These are phyloP conservation scores for Hypoxylon rickii DNA, from an alignment of 495 filamentous ascomycete species.

Conservation along the genomic window DNA sequence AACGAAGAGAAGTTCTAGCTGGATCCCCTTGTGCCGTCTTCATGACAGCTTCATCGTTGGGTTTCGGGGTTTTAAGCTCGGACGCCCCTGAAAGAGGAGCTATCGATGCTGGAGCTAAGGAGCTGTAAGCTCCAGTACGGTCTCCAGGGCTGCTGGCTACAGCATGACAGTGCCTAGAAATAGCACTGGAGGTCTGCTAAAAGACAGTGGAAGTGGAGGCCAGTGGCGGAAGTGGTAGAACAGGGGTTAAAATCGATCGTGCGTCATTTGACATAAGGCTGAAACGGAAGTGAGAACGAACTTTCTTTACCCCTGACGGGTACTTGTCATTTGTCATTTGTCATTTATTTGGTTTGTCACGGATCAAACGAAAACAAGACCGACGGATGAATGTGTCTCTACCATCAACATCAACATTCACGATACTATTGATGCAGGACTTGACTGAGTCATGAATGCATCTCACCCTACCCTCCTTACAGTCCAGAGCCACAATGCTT, in stretches of 20 bases:
- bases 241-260: neutral
- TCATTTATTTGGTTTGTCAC: too few relatives aligned
- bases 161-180: too few relatives aligned
- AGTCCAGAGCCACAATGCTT: neutral
- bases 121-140: neutral
- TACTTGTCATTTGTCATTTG: neutral
- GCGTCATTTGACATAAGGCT: conserved; percentile 25
- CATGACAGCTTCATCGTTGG: conserved; percentile 23
- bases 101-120: too few relatives aligned
- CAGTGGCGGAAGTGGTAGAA: neutral
- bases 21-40: conserved; percentile 17
- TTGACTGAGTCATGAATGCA: too few relatives aligned
- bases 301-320: neutral
- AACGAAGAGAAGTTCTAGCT: too few relatives aligned
- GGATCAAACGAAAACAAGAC: too few relatives aligned
- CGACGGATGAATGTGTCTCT: too few relatives aligned
- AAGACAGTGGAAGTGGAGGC: too few relatives aligned
- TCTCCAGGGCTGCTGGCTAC: too few relatives aligned
- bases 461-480: neutral
- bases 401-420: too few relatives aligned
- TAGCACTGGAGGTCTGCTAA: too few relatives aligned
- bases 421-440: too few relatives aligned
- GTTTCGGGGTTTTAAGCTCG: conserved; percentile 27
- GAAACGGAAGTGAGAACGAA: conserved; percentile 20
- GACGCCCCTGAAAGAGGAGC: conserved; percentile 11